phyloP scores from a whole-genome alignment of 257 asterid genomes.

The Nicotiana otophora region DNA sequence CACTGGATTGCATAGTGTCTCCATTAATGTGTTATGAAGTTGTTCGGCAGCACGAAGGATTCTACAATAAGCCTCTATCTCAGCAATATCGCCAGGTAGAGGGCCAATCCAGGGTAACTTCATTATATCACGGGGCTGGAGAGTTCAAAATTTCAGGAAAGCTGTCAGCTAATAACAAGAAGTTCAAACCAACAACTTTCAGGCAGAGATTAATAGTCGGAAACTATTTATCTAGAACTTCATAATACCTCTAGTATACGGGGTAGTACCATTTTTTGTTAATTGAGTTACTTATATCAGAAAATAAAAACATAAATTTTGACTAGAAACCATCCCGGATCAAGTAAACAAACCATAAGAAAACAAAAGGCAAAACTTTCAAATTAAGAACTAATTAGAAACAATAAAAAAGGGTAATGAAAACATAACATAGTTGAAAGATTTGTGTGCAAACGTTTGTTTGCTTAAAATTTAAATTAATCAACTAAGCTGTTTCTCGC shows the following conservation, averaged over 20 bases:
- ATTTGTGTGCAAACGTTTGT: not conserved
- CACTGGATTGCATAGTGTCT: constrained; percentile 79
- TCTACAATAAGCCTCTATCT: constrained; percentile 96
- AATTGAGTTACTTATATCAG: not conserved
- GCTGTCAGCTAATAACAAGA: constrained; percentile 17
- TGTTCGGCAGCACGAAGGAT: constrained; percentile 89
- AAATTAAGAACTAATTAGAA: not conserved
- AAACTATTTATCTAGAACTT: not conserved
- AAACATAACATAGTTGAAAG: not conserved
- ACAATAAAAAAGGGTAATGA: not conserved
- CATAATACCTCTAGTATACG: not conserved
- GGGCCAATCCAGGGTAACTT: constrained; percentile 81
- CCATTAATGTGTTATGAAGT: constrained; percentile 83
- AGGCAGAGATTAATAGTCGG: not conserved
- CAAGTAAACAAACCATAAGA: not conserved
- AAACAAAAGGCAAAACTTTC: not conserved
- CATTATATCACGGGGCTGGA: constrained; percentile 42
- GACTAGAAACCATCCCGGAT: not conserved
- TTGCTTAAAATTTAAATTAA: not conserved
- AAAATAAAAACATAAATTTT: not conserved
- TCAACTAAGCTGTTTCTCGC: not conserved
- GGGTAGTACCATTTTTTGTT: not conserved
- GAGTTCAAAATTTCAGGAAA: constrained; percentile 32
- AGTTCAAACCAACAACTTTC: constrained; percentile 3
- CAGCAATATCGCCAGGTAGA: constrained; percentile 94